Evolutionary conservation across 805 yeast genomes (phyloP).

Genomic region (Zygoascus ofunaensis): DNA sequence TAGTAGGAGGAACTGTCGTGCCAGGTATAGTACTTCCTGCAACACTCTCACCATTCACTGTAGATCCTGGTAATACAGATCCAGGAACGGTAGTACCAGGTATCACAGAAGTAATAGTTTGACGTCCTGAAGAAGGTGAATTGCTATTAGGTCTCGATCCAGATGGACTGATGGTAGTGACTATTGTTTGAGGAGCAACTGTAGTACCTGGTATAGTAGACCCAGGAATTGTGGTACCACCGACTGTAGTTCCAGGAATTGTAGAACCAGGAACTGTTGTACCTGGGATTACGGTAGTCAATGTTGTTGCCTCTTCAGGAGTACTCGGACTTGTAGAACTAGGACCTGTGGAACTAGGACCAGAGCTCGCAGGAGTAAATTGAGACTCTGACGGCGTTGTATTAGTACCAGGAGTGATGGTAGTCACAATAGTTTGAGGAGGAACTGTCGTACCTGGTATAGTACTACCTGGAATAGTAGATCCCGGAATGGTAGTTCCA

Average conservation of each 20-base stretch:
- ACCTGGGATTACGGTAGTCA: background rate
- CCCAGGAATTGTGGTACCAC: background rate
- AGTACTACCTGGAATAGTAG: constrained; percentile 10
- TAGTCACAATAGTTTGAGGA: background rate
- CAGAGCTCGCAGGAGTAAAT: constrained; percentile 3
- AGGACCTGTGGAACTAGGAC: background rate
- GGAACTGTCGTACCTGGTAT: constrained; percentile 3
- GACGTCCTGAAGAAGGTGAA: background rate
- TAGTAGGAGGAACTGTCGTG: constrained; percentile 10
- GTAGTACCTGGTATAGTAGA: background rate
- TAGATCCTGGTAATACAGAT: constrained; percentile 5
- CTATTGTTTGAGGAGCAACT: background rate
- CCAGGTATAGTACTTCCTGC: constrained; percentile 17
- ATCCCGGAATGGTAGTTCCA: constrained; percentile 14
- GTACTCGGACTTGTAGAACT: constrained; percentile 1
- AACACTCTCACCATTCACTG: constrained; percentile 4
- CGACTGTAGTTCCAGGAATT: background rate
- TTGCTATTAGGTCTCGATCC: background rate
- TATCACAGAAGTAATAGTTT: background rate
- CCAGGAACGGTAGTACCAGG: constrained; percentile 1
- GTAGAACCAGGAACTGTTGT: constrained; percentile 11
- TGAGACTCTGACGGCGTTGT: constrained; percentile 3
- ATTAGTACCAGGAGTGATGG: background rate
- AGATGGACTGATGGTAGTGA: background rate
- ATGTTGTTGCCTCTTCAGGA: background rate